A percentile compares a stretch with the other conserved stretches of the same genome.
These are phyloP conservation scores for Brassica balearica DNA, from an alignment of 441 rosid genomes.

Conservation along the genomic window DNA sequence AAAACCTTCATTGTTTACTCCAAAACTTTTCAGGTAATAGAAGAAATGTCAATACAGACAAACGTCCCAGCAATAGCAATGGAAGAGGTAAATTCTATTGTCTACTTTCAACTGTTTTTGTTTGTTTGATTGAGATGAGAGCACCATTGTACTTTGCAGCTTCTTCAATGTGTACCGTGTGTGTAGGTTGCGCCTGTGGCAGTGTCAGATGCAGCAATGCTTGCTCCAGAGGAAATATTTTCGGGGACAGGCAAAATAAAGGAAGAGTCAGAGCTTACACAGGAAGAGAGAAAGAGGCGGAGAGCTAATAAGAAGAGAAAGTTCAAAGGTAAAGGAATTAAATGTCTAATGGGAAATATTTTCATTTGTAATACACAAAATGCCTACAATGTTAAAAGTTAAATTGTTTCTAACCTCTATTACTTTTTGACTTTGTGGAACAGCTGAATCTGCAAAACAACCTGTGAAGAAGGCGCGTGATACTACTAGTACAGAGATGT, in stretches of 20 bases:
- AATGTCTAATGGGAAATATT: background rate
- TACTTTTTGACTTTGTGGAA: slow-evolving; percentile 16
- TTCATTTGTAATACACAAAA: background rate
- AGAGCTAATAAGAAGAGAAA: slow-evolving; percentile 97
- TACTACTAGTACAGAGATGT: slow-evolving; percentile 20
- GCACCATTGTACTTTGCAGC: slow-evolving; percentile 9
- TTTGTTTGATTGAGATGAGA: background rate
- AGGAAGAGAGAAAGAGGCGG: slow-evolving; percentile 88
- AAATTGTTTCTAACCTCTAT: slow-evolving; percentile 4
- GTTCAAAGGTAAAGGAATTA: slow-evolving; percentile 66
- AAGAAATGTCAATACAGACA: slow-evolving; percentile 85
- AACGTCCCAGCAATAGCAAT: slow-evolving; percentile 96
- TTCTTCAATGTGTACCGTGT: slow-evolving; percentile 36
- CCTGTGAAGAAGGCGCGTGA: slow-evolving; percentile 54
- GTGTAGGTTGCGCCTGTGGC: slow-evolving; percentile 95
- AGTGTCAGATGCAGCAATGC: slow-evolving; percentile 95
- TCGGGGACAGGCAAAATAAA: slow-evolving; percentile 81
- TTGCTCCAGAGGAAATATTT: slow-evolving; percentile 97
- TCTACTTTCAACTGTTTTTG: background rate
- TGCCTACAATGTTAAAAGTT: background rate
- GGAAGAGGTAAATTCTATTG: slow-evolving; percentile 74
- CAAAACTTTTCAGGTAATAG: slow-evolving; percentile 63
- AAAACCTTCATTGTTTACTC: too few species aligned
- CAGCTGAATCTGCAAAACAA: slow-evolving; percentile 68
- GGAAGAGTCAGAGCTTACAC: slow-evolving; percentile 84